phyloP scores from a whole-genome alignment of 495 filamentous ascomycete genomes.

The Parathielavia hyrcaniae region DNA sequence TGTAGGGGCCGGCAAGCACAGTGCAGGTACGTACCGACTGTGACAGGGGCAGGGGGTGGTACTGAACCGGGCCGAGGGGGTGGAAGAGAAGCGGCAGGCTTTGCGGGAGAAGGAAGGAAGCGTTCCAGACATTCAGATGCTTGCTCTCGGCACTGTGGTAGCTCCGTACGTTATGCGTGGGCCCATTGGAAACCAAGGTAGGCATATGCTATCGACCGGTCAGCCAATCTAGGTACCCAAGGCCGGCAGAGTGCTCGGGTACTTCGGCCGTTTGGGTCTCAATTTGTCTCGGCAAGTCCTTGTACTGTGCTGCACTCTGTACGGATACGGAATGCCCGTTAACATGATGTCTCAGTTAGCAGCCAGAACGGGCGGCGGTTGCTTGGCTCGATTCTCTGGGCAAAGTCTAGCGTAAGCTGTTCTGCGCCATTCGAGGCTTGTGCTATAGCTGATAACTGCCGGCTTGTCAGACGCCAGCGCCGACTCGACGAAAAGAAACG shows the following conservation, averaged over 20 bases:
- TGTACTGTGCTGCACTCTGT: neutral
- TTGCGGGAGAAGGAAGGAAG: conserved; percentile 15
- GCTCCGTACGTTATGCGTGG: neutral
- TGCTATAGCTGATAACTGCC: too few relatives aligned
- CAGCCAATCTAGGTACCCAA: neutral
- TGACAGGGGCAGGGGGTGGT: conserved; percentile 8
- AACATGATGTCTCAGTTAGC: neutral
- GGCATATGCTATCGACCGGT: too few relatives aligned
- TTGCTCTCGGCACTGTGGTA: too few relatives aligned
- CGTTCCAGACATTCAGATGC: conserved; percentile 2
- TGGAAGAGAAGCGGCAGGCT: conserved; percentile 15
- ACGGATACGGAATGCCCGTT: neutral
- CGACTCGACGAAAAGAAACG: neutral
- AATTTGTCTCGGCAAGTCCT: neutral
- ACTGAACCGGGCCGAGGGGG: conserved; percentile 15
- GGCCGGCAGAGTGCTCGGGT: neutral
- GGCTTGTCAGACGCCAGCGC: neutral
- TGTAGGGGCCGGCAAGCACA: conserved; percentile 22
- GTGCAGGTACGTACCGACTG: conserved; percentile 12
- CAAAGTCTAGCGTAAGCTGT: neutral
- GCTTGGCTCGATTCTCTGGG: neutral
- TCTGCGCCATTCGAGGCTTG: neutral
- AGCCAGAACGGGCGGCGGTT: neutral
- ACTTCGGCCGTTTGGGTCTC: conserved; percentile 7
- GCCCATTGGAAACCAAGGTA: neutral